These are phyloP conservation scores for Zygotorulaspora sp. DNA, from an alignment of 805 yeast genomes.

Conservation along the genomic window DNA sequence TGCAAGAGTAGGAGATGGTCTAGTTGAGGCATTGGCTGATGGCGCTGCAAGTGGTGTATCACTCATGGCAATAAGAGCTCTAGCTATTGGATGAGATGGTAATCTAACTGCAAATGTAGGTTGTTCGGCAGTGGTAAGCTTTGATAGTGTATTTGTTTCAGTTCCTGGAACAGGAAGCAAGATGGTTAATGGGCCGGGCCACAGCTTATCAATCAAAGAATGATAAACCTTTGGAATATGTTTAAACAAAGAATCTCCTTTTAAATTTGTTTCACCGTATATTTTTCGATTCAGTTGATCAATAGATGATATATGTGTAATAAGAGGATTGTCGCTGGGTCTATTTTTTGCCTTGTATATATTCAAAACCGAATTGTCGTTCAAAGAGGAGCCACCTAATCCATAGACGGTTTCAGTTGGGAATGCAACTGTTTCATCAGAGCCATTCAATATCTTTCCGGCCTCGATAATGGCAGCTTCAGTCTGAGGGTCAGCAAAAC, in stretches of 20 bases:
- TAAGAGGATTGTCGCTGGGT: slow-evolving; percentile 93
- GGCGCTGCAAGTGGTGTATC: slow-evolving; percentile 96
- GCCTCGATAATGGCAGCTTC: slow-evolving; percentile 51
- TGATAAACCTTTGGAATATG: slow-evolving; percentile 66
- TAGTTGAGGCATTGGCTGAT: slow-evolving; percentile 92
- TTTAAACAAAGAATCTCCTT: slow-evolving; percentile 9
- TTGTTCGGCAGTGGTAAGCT: slow-evolving; percentile 79
- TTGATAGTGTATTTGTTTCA: slow-evolving; percentile 50
- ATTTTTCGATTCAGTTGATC: slow-evolving; percentile 64
- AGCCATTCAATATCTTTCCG: slow-evolving; percentile 46
- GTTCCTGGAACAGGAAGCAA: slow-evolving; percentile 56
- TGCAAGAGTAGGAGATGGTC: slow-evolving; percentile 91
- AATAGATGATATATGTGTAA: slow-evolving; percentile 78
- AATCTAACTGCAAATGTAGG: slow-evolving; percentile 88
- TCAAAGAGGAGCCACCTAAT: slow-evolving; percentile 79
- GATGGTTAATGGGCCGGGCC: slow-evolving; percentile 97
- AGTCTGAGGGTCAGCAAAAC: slow-evolving; percentile 51
- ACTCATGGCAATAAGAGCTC: slow-evolving; percentile 80
- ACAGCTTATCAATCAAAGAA: slow-evolving; percentile 60
- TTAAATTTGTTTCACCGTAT: slow-evolving; percentile 32
- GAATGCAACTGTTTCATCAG: slow-evolving; percentile 72
- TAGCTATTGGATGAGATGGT: slow-evolving; percentile 82
- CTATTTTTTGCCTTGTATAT: slow-evolving; percentile 88
- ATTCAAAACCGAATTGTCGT: slow-evolving; percentile 63
- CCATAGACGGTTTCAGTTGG: slow-evolving; percentile 99